A percentile compares a stretch with the other conserved stretches of the same genome.
These are phyloP conservation scores for Colletotrichum caudatum DNA, from an alignment of 2,329 filamentous ascomycete genomes.

Conservation along the genomic window DNA sequence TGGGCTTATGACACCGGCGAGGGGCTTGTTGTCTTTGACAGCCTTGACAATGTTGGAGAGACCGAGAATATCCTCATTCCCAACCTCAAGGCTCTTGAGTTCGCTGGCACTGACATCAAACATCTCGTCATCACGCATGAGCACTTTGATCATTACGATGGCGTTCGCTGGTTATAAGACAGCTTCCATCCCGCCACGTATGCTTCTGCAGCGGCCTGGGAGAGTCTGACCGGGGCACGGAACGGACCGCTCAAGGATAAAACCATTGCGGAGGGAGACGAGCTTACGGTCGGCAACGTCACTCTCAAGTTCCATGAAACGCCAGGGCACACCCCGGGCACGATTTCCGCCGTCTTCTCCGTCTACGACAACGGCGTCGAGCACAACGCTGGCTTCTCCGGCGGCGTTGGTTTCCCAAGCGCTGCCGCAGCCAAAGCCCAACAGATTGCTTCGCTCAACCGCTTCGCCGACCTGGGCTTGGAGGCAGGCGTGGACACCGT, in stretches of 20 bases:
- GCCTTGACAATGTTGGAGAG: constrained; percentile 17
- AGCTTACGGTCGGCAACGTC: constrained; percentile 44
- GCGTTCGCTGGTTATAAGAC: constrained; percentile 45
- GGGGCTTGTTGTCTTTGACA: constrained; percentile 41
- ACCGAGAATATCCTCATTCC: constrained; percentile 32
- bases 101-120: constrained; percentile 46
- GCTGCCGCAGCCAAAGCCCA: constrained; percentile 40
- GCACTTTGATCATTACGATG: constrained; percentile 48
- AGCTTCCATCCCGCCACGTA: constrained; percentile 42
- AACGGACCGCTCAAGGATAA: constrained; percentile 8
- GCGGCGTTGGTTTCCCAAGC: constrained; percentile 44
- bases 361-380: constrained; percentile 42
- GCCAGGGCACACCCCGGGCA: constrained; percentile 46
- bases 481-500: constrained; percentile 25
- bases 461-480: constrained; percentile 15
- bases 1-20: constrained; percentile 48
- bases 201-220: constrained; percentile 41
- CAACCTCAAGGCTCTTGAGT: constrained; percentile 42
- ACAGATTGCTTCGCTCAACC: constrained; percentile 40
- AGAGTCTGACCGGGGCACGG: neutral
- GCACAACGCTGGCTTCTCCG: constrained; percentile 45
- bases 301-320: constrained; percentile 43
- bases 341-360: constrained; percentile 44
- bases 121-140: constrained; percentile 48
- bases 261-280: constrained; percentile 16